Base-by-base conservation (phyloP, 2,329 filamentous ascomycete genomes). In the Aspergillus phoenicis region DNA sequence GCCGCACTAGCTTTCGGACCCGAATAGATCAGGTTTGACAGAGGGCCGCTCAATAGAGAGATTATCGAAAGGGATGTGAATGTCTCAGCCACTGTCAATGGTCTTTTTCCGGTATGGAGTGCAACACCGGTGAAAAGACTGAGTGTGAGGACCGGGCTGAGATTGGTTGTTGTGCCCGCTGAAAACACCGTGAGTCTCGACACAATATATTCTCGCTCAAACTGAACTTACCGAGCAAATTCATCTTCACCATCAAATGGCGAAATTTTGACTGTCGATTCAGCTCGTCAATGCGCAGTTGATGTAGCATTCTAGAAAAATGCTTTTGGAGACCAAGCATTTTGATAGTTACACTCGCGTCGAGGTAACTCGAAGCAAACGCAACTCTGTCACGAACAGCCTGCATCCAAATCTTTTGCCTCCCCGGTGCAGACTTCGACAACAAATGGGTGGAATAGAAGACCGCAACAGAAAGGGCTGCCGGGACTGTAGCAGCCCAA, bases 161-260 rank as follows among this genome's bases (percentile, higher is more conserved):
- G 33, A 8, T 39, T 54, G 2, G 36, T 10, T n/a, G 39, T 54
- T 30, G 36, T 41, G 28, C 52, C 52, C 10, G 33, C 52, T 54
- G 17, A 4, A 22, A 38, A 8, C 51, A 36, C 2, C 10, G 8
- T 39, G 1, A 52, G 30, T 8, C 20, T 39, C 36, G 33, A 5
- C 11, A 17, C 1, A 49, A 36, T 36, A 8, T 30, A 36, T 36
- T 15, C 33, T 5, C 4, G 4, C 33, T 36, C 33, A 17, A 8
- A 43, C 8, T 45, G 41, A 13, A 13, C 41, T 45, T 52, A 52
- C 51, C 51, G 13, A 52, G 51, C n/a, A 52, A 17, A n/a, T 39
- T 52, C 28, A 52, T 52, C n/a, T 52, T 52, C 11, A 52, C 51
- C 51, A 39, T 52, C 30, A 52, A 7, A 15, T 52, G 51, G 26